These are phyloP conservation scores for Plenodomus biglobosus DNA, from an alignment of 2,329 filamentous ascomycete genomes.

Conservation along the genomic window DNA sequence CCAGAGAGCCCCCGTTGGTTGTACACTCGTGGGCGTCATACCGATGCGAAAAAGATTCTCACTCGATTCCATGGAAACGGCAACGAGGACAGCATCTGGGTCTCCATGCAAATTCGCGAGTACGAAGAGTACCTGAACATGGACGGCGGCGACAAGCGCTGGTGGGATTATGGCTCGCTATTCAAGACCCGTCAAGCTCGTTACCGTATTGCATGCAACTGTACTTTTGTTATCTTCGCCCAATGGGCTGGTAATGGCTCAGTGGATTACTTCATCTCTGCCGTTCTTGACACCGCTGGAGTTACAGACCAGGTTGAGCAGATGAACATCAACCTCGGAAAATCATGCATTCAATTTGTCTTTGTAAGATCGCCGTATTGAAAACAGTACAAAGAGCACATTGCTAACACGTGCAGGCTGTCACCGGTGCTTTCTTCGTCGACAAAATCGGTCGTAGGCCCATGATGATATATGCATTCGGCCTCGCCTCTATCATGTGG, in stretches of 20 bases:
- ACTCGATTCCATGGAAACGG: conserved; percentile 57
- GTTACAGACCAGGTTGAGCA: conserved; percentile 36
- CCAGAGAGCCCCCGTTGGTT: conserved; percentile 64
- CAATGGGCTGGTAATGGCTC: conserved; percentile 48
- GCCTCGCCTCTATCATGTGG: conserved; percentile 29
- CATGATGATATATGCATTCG: conserved; percentile 34
- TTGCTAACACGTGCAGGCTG: conserved; percentile 19
- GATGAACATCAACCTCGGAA: conserved; percentile 43
- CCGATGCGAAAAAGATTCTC: conserved; percentile 58
- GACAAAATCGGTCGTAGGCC: conserved; percentile 38
- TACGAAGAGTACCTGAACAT: conserved; percentile 57
- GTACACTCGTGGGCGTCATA: conserved; percentile 54
- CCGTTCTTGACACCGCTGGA: conserved; percentile 41
- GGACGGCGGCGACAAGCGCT: conserved; percentile 57
- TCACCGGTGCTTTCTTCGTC: conserved; percentile 39
- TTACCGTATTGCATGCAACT: conserved; percentile 55
- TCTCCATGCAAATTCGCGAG: conserved; percentile 37
- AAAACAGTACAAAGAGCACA: too few species aligned
- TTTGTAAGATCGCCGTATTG: conserved; percentile 17
- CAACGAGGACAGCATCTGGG: conserved; percentile 36
- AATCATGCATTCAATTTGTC: conserved; percentile 38
- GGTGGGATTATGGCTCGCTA: conserved; percentile 60
- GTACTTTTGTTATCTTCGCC: conserved; percentile 56
- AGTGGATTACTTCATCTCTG: conserved; percentile 34
- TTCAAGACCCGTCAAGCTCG: conserved; percentile 51